Percentiles rank a stretch among this genome's conserved stretches.
These are phyloP conservation scores for Lophiotrema nucula DNA, from an alignment of 495 filamentous ascomycete genomes.

Conservation along the genomic window DNA sequence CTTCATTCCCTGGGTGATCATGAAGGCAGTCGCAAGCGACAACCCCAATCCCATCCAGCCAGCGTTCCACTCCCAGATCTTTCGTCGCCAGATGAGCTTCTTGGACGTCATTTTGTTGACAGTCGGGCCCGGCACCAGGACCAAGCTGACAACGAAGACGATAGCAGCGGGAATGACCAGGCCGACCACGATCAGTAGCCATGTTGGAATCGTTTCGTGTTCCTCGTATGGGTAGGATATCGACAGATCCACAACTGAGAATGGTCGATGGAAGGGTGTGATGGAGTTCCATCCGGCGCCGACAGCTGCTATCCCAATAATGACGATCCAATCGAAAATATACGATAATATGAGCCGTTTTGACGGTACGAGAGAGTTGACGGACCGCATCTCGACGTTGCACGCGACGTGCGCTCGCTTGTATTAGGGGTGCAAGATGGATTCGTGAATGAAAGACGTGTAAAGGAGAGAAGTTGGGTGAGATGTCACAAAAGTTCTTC, in stretches of 20 bases:
- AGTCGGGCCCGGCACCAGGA: slow-evolving; percentile 51
- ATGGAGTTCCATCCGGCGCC: slow-evolving; percentile 39
- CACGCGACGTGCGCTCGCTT: too few relatives aligned
- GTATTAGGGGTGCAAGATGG: too few relatives aligned
- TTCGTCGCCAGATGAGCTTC: slow-evolving; percentile 45
- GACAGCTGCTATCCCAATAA: slow-evolving; percentile 38
- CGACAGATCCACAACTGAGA: slow-evolving; percentile 52
- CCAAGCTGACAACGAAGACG: slow-evolving; percentile 48
- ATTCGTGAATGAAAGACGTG: too few relatives aligned
- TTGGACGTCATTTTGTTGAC: slow-evolving; percentile 35
- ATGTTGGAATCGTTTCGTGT: slow-evolving; percentile 56
- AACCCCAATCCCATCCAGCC: slow-evolving; percentile 64
- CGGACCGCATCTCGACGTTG: slow-evolving; percentile 9
- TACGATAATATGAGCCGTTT: slow-evolving; percentile 40
- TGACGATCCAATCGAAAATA: slow-evolving; percentile 43
- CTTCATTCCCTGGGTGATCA: slow-evolving; percentile 63
- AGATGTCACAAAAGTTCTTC: too few relatives aligned
- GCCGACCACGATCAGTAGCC: slow-evolving; percentile 49
- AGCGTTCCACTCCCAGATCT: slow-evolving; percentile 65
- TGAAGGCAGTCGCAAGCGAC: slow-evolving; percentile 53
- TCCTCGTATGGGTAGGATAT: slow-evolving; percentile 59
- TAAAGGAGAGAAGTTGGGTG: too few relatives aligned
- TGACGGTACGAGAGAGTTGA: slow-evolving; percentile 33
- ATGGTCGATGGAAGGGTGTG: slow-evolving; percentile 40
- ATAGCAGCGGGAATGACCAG: slow-evolving; percentile 56